phyloP scores from a whole-genome alignment of 202 grass and related monocot genomes.

The Thinopyrum obtusiflorum region DNA sequence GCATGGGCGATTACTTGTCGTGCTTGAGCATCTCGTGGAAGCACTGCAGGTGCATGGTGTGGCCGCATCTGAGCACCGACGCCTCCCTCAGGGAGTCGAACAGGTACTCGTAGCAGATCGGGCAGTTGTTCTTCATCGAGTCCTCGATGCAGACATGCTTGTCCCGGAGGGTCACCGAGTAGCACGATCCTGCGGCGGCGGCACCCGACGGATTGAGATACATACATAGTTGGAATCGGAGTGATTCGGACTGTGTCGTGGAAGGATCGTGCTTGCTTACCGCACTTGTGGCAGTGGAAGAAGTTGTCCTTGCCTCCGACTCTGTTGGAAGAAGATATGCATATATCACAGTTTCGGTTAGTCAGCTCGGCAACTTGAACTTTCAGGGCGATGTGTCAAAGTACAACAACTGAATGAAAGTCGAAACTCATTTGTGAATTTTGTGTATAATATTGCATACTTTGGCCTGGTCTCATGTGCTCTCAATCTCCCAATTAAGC shows the following conservation, averaged over 20 bases:
- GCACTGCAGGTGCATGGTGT: slow-evolving; percentile 84
- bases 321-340: slow-evolving; percentile 27
- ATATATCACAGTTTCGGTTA: slow-evolving; percentile 14
- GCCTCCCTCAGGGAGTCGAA: slow-evolving; percentile 86
- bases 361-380: not conserved
- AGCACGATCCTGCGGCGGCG: slow-evolving; percentile 68
- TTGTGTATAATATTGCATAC: not conserved
- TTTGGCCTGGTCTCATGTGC: too few species aligned
- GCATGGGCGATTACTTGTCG: slow-evolving; percentile 64
- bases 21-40: slow-evolving; percentile 79
- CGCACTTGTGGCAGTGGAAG: slow-evolving; percentile 88
- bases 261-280: slow-evolving; percentile 24
- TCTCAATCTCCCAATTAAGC: too few species aligned
- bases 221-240: not conserved
- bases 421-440: not conserved
- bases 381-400: not conserved
- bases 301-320: slow-evolving; percentile 80
- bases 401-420: not conserved
- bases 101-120: slow-evolving; percentile 97
- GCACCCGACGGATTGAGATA: not conserved
- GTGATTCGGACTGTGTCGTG: not conserved
- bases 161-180: slow-evolving; percentile 49
- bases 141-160: slow-evolving; percentile 80
- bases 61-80: slow-evolving; percentile 71
- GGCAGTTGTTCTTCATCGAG: slow-evolving; percentile 92